Percentiles rank a stretch among this genome's conserved stretches.
phyloP scores from a whole-genome alignment of 2,329 filamentous ascomycete species.

The Triangularia setosa region DNA sequence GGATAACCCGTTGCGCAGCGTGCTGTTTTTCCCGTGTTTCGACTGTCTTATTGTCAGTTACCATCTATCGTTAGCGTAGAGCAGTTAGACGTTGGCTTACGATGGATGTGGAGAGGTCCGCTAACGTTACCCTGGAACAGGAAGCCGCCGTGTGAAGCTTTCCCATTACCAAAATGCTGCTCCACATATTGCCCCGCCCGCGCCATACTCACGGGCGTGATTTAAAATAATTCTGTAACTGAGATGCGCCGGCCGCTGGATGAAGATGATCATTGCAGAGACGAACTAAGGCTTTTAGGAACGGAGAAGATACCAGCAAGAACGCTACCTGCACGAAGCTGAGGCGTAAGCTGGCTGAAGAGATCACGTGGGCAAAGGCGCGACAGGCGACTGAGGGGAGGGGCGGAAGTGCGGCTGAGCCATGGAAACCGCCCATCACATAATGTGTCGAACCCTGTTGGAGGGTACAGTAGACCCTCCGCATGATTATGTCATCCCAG shows the following conservation, averaged over 20 bases:
- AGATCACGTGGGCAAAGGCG: background rate
- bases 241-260: no score
- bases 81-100: no score
- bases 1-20: no score
- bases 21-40: no score
- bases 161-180: constrained; percentile 10
- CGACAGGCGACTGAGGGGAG: background rate
- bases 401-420: background rate
- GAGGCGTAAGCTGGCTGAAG: no score
- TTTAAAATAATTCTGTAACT: no score
- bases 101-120: no score
- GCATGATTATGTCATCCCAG: no score
- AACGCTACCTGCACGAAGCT: background rate
- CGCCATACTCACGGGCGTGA: background rate
- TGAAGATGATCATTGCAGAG: constrained; percentile 1
- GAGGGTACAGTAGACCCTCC: no score
- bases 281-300: background rate
- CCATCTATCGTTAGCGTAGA: no score
- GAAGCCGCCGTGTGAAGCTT: constrained; percentile 13
- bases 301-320: background rate
- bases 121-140: no score
- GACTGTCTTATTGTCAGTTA: no score
- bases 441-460: background rate
- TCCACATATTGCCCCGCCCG: constrained; percentile 11
- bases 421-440: background rate